These are phyloP conservation scores for Macrocystidia cucumis DNA, from an alignment of 1,284 basidiomycete genomes.

Conservation along the genomic window DNA sequence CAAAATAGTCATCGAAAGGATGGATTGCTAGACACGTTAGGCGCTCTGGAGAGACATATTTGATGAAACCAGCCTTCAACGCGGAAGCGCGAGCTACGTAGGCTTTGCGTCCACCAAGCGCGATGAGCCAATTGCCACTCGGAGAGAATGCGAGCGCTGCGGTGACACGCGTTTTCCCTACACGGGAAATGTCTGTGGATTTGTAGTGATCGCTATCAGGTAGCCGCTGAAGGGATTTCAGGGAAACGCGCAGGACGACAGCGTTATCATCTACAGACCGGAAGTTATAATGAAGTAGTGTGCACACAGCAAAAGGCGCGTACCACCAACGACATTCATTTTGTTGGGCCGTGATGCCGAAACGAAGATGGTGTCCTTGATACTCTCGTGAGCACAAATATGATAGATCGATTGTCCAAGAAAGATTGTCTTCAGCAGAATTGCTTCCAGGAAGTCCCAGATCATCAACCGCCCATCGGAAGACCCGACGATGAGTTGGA, in stretches of 20 bases:
- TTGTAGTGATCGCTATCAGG: too few relatives aligned
- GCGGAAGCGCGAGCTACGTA: slow-evolving; percentile 64
- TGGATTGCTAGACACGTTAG: slow-evolving; percentile 88
- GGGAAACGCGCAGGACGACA: slow-evolving; percentile 50
- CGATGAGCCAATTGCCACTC: slow-evolving; percentile 79
- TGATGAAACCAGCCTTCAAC: slow-evolving; percentile 66
- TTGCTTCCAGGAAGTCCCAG: slow-evolving; percentile 92
- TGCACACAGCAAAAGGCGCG: slow-evolving; percentile 13
- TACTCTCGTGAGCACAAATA: slow-evolving; percentile 61
- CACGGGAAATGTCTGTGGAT: slow-evolving; percentile 38
- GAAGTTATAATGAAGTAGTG: slow-evolving; percentile 1
- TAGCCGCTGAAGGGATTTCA: slow-evolving; percentile 43
- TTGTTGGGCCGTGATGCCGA: slow-evolving; percentile 47
- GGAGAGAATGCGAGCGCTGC: slow-evolving; percentile 67
- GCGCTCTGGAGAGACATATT: slow-evolving; percentile 76
- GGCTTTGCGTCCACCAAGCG: slow-evolving; percentile 73
- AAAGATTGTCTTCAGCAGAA: slow-evolving; percentile 68
- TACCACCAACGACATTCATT: slow-evolving; percentile 38
- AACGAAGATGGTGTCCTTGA: slow-evolving; percentile 66
- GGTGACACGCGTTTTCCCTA: slow-evolving; percentile 67
- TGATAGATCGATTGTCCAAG: slow-evolving; percentile 68
- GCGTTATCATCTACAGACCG: slow-evolving; percentile 39
- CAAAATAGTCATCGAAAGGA: slow-evolving; percentile 89
- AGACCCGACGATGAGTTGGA: slow-evolving; percentile 86
- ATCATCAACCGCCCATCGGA: slow-evolving; percentile 80